A percentile compares a stretch with the other conserved stretches of the same genome.
phyloP scores from a whole-genome alignment of 2,329 filamentous ascomycete species.

The Clonostachys sp. region DNA sequence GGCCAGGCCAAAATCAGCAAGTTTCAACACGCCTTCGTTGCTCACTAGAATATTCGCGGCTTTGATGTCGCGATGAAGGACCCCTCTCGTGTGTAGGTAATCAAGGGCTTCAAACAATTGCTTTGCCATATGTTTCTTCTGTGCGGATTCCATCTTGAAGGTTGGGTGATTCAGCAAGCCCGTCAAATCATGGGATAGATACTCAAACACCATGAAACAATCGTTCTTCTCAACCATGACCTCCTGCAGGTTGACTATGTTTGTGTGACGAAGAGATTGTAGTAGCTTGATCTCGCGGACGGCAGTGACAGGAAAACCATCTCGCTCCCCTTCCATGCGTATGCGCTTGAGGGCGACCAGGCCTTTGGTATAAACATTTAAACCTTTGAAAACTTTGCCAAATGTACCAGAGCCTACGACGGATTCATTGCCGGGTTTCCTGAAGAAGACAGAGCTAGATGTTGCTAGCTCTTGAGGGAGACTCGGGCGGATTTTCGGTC shows the following conservation, averaged over 20 bases:
- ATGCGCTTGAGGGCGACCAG: conserved; percentile 86
- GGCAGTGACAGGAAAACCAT: conserved; percentile 87
- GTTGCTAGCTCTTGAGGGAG: conserved; percentile 67
- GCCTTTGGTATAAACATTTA: conserved; percentile 84
- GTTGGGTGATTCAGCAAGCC: conserved; percentile 91
- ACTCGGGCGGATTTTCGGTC: conserved; percentile 65
- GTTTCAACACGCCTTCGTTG: conserved; percentile 81
- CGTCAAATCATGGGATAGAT: conserved; percentile 92
- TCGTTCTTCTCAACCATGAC: conserved; percentile 99
- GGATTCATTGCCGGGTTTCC: conserved; percentile 96
- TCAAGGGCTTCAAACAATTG: conserved; percentile 93
- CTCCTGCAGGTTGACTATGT: conserved; percentile 79
- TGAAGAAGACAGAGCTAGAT: conserved; percentile 88
- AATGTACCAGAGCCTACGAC: conserved; percentile 95
- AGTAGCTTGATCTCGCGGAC: conserved; percentile 88
- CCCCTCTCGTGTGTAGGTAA: conserved; percentile 89
- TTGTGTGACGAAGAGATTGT: conserved; percentile 78
- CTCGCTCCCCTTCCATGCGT: conserved; percentile 87
- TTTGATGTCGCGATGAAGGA: conserved; percentile 96
- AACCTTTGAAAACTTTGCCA: conserved; percentile 91
- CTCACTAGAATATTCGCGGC: conserved; percentile 96
- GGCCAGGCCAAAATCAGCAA: conserved; percentile 93
- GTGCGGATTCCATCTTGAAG: conserved; percentile 76
- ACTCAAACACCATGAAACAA: conserved; percentile 99
- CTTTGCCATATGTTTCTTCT: conserved; percentile 89